Evolutionary conservation across 2,329 filamentous ascomycete species (phyloP).

Genomic region (Sordariomycetes sp.): DNA sequence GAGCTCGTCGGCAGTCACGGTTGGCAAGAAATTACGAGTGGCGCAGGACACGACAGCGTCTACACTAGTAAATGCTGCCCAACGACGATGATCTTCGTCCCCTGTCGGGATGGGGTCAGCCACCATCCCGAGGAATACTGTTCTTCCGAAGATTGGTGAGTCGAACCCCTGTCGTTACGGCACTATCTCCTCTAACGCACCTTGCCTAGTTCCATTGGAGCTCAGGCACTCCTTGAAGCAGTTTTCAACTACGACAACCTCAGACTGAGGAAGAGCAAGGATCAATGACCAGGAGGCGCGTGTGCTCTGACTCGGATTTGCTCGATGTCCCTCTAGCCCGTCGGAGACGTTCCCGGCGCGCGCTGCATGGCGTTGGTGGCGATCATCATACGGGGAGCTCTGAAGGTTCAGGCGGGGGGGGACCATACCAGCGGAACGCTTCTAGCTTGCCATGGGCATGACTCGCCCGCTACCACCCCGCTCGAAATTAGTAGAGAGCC

Average conservation of each 20-base stretch:
- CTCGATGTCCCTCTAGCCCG: too few species aligned
- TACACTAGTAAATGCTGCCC: conserved; percentile 21
- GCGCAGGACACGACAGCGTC: conserved; percentile 28
- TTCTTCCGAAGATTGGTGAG: conserved; percentile 22
- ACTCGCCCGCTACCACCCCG: too few species aligned
- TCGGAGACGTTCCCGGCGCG: too few species aligned
- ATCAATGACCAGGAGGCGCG: too few species aligned
- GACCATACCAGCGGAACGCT: too few species aligned
- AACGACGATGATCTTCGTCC: conserved; percentile 28
- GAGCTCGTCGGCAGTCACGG: conserved; percentile 39
- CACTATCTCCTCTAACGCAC: background rate
- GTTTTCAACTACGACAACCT: conserved; percentile 13
- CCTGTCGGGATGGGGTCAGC: conserved; percentile 24
- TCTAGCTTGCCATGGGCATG: too few species aligned
- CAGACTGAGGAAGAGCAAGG: too few species aligned
- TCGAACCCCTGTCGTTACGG: background rate
- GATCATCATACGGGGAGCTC: too few species aligned
- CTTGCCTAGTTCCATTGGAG: conserved; percentile 13
- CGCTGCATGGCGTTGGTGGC: too few species aligned
- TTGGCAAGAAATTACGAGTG: conserved; percentile 22
- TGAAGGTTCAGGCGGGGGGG: too few species aligned
- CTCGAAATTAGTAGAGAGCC: too few species aligned
- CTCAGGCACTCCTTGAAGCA: conserved; percentile 16
- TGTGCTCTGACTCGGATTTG: too few species aligned
- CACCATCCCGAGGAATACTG: conserved; percentile 26